These are phyloP conservation scores for Mortierella sp. DNA, from an alignment of 371 early-diverging fungal genomes.

Conservation along the genomic window DNA sequence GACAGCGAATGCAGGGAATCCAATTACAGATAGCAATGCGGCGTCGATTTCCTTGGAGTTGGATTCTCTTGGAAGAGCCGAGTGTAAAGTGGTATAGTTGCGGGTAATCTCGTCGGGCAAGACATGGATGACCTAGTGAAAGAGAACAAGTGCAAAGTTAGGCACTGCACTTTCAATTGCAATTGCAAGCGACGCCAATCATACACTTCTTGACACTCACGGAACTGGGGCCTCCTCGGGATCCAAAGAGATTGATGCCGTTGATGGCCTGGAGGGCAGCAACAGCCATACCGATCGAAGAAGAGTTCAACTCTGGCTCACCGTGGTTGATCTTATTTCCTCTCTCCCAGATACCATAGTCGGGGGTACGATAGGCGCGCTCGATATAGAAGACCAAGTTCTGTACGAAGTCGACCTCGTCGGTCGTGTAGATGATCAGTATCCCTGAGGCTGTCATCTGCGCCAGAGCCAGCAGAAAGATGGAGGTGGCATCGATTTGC, in stretches of 20 bases:
- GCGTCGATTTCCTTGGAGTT: constrained; percentile 93
- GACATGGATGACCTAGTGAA: constrained; percentile 80
- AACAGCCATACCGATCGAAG: constrained; percentile 92
- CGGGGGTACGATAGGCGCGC: constrained; percentile 81
- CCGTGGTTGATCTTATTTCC: constrained; percentile 95
- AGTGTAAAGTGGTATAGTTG: constrained; percentile 85
- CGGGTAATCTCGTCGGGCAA: constrained; percentile 91
- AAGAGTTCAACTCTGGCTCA: constrained; percentile 89
- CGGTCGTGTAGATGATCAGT: constrained; percentile 84
- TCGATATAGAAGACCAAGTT: constrained; percentile 94
- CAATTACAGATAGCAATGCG: constrained; percentile 88
- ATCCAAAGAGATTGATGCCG: constrained; percentile 89
- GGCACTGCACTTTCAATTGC: not conserved
- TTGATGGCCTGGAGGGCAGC: constrained; percentile 92
- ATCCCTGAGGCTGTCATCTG: constrained; percentile 91
- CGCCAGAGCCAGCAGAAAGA: constrained; percentile 85
- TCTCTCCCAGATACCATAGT: constrained; percentile 94
- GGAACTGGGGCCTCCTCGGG: constrained; percentile 84
- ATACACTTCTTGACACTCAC: constrained; percentile 58
- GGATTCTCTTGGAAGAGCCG: constrained; percentile 91
- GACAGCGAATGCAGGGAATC: constrained; percentile 93
- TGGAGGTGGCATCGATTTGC: constrained; percentile 89
- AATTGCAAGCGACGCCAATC: not conserved
- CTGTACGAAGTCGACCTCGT: constrained; percentile 94
- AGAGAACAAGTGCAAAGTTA: not conserved